phyloP scores from a whole-genome alignment of 345 rosid species.

The Dipteronia dyeriana region DNA sequence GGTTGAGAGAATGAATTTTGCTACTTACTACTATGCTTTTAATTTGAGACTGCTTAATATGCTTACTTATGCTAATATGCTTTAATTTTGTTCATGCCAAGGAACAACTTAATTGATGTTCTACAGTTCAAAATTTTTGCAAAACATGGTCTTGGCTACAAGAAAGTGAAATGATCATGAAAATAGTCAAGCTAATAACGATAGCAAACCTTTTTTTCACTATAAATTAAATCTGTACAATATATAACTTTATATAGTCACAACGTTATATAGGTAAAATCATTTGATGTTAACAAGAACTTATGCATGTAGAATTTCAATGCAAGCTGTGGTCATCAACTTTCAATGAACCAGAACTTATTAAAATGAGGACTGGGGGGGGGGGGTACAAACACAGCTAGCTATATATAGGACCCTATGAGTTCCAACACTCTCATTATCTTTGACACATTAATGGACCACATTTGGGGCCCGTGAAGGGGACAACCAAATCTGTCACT shows the following conservation, averaged over 20 bases:
- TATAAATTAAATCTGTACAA: no score
- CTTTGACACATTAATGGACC: conserved; percentile 2
- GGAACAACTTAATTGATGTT: neutral
- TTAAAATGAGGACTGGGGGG: no score
- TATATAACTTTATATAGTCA: no score
- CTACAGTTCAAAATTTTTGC: neutral
- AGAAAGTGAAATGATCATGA: no score
- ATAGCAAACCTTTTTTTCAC: no score
- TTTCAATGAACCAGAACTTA: no score
- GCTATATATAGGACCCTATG: neutral
- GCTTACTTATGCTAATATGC: conserved; percentile 35
- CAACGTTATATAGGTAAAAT: no score
- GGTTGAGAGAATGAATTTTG: conserved; percentile 37
- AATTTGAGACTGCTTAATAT: conserved; percentile 29
- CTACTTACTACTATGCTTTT: conserved; percentile 35
- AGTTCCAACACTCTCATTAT: neutral
- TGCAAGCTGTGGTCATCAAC: no score
- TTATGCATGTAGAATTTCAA: no score
- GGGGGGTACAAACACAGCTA: no score
- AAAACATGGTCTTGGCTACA: neutral
- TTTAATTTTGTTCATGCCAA: conserved; percentile 5
- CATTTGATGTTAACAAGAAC: no score
- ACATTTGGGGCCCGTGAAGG: neutral
- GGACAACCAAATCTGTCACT: conserved; percentile 2
- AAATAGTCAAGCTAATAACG: no score